phyloP scores from a whole-genome alignment of 164 flowering plant species.

The Magnolia kwangsiensis region DNA sequence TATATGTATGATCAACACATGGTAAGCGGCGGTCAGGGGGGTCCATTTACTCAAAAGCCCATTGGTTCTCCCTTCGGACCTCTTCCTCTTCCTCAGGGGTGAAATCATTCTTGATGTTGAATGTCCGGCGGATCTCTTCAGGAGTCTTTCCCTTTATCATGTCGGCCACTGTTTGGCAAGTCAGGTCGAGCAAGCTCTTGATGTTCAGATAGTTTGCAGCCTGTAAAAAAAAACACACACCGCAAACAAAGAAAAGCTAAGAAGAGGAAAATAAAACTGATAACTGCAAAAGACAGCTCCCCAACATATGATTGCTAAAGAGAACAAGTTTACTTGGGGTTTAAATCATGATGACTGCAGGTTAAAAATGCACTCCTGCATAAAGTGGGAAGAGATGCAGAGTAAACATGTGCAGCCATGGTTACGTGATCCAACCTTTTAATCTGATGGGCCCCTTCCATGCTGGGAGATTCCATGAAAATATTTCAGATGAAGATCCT shows the following conservation, averaged over 20 bases:
- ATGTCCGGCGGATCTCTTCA: slow-evolving; percentile 62
- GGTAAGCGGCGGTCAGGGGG: not conserved
- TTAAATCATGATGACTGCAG: no score
- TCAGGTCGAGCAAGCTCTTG: slow-evolving; percentile 60
- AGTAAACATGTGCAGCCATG: no score
- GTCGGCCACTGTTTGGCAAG: slow-evolving; percentile 72
- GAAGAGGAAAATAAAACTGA: not conserved
- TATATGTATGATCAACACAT: not conserved
- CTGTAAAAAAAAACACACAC: slow-evolving; percentile 21
- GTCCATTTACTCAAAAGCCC: slow-evolving; percentile 55
- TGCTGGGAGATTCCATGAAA: no score
- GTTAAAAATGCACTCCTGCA: no score
- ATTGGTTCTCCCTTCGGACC: slow-evolving; percentile 71
- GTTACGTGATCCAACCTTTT: no score
- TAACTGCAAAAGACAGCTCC: no score
- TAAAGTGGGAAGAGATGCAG: no score
- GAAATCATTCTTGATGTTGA: slow-evolving; percentile 67
- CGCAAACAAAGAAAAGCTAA: not conserved
- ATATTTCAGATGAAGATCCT: no score
- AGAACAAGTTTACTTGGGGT: no score
- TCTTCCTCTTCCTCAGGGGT: slow-evolving; percentile 77
- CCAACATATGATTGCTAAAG: no score
- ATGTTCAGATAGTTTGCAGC: slow-evolving; percentile 68
- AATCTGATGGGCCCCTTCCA: no score
- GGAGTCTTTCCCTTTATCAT: slow-evolving; percentile 73